Evolutionary conservation across 2,329 filamentous ascomycete species (phyloP), one percentile per base, ranked within the genome.

Genomic region (Cladosporium sp.): DNA sequence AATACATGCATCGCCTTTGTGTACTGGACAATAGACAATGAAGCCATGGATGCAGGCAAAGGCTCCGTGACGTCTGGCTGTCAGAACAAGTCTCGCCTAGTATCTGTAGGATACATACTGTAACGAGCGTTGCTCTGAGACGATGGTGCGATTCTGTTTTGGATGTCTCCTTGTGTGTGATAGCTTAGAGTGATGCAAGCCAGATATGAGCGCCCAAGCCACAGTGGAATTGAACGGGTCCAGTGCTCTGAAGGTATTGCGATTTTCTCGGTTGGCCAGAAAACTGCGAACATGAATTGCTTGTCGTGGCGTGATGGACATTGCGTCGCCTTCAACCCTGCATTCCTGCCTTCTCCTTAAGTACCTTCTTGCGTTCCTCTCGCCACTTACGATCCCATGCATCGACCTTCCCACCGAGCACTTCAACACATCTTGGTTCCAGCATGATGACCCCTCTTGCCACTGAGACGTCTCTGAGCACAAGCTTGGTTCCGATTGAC

Each of bases 341-440:
- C 61, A 64, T 64, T 2, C 74, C 73, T 54, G 74, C 74, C 60
- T 73, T 74, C 52, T 86, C 85, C 74, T 87, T 88, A 67, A 98
- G 77, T 69, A 87, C 85, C 59, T 83, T 84, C 77, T 97, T 88
- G 69, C 91, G 85, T 1, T 87, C 87, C 15, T 88, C 87, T 57
- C 84, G 83, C 94, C 94, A 98, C 8, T 83, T 83, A 74, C 87
- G 89, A 74, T 98, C 92, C 83, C 93, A 87, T 0, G 82, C 82
- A 64, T 97, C 93, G 54, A 98, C 85, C 80, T 92, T 96, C 0
- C 95, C 95, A 1, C 95, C 95, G n/a, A 97, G 78, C 2, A 96
- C 75, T n/a, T 86, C 84, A 64, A 88, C 89, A 65, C 78, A 87
- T 2, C 80, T 81, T 1, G 92, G 88, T 68, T 92, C 89, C 24